Evolutionary conservation across 73 alveolate species (phyloP).

Genomic region (Tetrahymena malaccensis): DNA sequence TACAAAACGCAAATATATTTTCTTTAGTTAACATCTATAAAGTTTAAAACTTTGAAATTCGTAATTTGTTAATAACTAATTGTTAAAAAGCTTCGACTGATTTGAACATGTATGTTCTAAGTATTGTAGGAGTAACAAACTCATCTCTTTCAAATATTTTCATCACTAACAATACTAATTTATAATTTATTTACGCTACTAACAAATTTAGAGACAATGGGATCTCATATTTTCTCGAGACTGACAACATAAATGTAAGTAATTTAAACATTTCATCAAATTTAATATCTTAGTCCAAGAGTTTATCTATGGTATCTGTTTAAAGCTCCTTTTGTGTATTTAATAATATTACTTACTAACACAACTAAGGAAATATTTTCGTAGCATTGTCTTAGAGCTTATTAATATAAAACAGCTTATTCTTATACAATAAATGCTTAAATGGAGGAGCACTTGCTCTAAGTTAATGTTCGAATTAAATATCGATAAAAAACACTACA

Average conservation of each 20-base stretch:
- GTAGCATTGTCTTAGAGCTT: background rate
- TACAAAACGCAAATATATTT: background rate
- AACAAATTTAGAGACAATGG: background rate
- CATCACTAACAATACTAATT: background rate
- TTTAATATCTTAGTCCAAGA: background rate
- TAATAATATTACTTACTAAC: background rate
- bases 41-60: background rate
- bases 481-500: background rate
- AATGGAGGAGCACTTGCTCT: background rate
- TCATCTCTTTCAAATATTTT: background rate
- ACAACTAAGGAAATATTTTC: background rate
- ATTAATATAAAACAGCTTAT: background rate
- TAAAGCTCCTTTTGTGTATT: background rate
- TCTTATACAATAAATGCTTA: background rate
- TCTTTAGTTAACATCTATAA: too few species aligned
- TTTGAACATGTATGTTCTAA: background rate
- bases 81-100: background rate
- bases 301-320: background rate
- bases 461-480: background rate
- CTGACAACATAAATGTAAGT: background rate
- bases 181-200: background rate
- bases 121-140: background rate
- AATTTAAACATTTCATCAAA: background rate
- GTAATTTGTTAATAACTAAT: too few species aligned
- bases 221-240: background rate